phyloP scores from a whole-genome alignment of 495 filamentous ascomycete species.

The Amorphotheca resinae region DNA sequence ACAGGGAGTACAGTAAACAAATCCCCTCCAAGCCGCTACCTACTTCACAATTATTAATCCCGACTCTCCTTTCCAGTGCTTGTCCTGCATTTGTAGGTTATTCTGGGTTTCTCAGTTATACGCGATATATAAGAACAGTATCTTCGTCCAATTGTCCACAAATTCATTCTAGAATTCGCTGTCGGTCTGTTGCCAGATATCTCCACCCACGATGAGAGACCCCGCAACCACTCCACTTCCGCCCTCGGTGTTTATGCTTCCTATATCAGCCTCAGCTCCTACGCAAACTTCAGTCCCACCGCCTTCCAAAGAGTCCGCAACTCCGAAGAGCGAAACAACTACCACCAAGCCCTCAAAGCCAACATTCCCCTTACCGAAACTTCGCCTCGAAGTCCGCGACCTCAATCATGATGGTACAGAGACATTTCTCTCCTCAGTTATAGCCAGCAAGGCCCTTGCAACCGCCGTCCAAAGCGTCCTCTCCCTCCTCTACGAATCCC shows the following conservation, averaged over 20 bases:
- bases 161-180: too few species aligned
- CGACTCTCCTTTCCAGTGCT: too few species aligned
- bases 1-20: too few species aligned
- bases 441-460: constrained; percentile 44
- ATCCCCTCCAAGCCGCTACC: too few species aligned
- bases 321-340: background rate
- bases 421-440: constrained; percentile 49
- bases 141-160: too few species aligned
- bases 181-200: too few species aligned
- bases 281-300: constrained; percentile 1
- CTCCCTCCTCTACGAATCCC: constrained; percentile 44
- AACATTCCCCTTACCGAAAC: constrained; percentile 40
- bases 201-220: background rate
- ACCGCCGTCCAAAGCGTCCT: constrained; percentile 54
- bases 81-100: too few species aligned
- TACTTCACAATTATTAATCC: too few species aligned
- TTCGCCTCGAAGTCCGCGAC: constrained; percentile 60
- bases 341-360: background rate
- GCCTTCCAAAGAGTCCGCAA: background rate
- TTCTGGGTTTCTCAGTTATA: too few species aligned
- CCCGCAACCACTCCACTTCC: constrained; percentile 24
- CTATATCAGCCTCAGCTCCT: constrained; percentile 12
- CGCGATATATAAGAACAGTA: too few species aligned
- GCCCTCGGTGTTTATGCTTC: constrained; percentile 20
- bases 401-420: constrained; percentile 48